These are phyloP conservation scores for Scutellaria minor DNA, from an alignment of 257 asterid species.

Conservation along the genomic window DNA sequence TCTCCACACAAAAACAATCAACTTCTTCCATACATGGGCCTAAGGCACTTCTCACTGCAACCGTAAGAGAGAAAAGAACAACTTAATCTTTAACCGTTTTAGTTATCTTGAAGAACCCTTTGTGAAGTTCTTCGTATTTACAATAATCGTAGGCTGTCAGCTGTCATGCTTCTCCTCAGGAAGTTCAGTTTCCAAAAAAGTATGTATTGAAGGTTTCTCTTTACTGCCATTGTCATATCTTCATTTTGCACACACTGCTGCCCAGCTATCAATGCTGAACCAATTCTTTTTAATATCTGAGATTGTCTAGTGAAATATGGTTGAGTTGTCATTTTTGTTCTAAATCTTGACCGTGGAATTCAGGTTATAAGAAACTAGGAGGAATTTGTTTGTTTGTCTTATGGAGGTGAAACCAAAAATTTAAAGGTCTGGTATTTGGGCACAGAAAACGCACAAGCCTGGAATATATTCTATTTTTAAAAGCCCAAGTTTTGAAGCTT, in stretches of 20 bases:
- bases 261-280: constrained; percentile 18
- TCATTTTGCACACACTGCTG: constrained; percentile 18
- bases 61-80: constrained; percentile 28
- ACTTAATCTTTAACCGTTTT: constrained; percentile 29
- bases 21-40: constrained; percentile 44
- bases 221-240: constrained; percentile 9
- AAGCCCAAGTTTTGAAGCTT: constrained; percentile 11
- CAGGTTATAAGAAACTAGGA: constrained; percentile 4
- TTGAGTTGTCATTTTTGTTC: constrained; percentile 3
- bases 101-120: constrained; percentile 30
- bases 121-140: constrained; percentile 29
- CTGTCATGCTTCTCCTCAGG: constrained; percentile 41
- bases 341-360: neutral
- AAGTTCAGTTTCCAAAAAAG: constrained; percentile 51
- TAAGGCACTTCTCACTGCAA: constrained; percentile 45
- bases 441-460: constrained; percentile 1
- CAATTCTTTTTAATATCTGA: neutral
- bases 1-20: constrained; percentile 43
- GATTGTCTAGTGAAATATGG: constrained; percentile 15
- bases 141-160: constrained; percentile 55
- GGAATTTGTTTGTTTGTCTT: constrained; percentile 4
- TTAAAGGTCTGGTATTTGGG: constrained; percentile 20
- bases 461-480: constrained; percentile 18
- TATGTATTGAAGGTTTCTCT: constrained; percentile 40
- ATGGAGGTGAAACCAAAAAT: constrained; percentile 26